These are phyloP conservation scores for Aspergillus eucalypticola DNA, from an alignment of 2,329 filamentous ascomycete species.

Conservation along the genomic window DNA sequence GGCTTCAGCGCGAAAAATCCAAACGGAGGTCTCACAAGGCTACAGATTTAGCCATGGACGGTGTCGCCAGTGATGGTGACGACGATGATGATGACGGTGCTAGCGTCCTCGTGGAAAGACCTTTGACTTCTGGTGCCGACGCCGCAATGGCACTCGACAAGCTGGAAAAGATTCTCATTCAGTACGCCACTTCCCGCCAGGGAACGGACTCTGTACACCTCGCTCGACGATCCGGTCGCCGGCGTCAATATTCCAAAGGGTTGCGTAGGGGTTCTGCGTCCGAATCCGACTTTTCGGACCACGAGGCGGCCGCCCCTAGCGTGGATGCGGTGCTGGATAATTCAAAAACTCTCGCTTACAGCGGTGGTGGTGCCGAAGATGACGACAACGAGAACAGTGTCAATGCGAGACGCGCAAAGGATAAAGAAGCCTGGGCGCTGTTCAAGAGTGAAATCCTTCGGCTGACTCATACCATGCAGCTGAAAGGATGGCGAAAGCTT, in stretches of 20 bases:
- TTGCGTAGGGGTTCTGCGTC: constrained; percentile 61
- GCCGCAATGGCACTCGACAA: constrained; percentile 74
- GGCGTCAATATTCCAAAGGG: constrained; percentile 39
- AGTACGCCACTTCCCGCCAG: constrained; percentile 40
- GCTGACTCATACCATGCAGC: constrained; percentile 79
- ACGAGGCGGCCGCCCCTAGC: constrained; percentile 77
- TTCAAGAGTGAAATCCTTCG: constrained; percentile 94
- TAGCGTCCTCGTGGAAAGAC: constrained; percentile 35
- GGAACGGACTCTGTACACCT: constrained; percentile 22
- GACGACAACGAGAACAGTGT: constrained; percentile 46
- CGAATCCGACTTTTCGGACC: constrained; percentile 81
- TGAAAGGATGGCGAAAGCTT: constrained; percentile 90
- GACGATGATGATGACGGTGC: constrained; percentile 27
- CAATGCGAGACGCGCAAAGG: constrained; percentile 60
- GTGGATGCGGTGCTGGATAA: constrained; percentile 88
- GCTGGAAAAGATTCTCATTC: constrained; percentile 69
- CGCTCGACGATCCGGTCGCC: constrained; percentile 28
- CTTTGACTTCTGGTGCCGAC: constrained; percentile 62
- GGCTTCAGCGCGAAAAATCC: constrained; percentile 77
- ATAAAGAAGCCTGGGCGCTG: constrained; percentile 73
- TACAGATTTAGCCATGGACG: constrained; percentile 46
- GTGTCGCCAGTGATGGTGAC: constrained; percentile 39
- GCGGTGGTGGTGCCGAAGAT: constrained; percentile 53
- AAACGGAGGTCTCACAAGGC: constrained; percentile 62
- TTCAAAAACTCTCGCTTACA: constrained; percentile 80